These are phyloP conservation scores for Sextonia rubra DNA, from an alignment of 164 flowering plant genomes.

Conservation along the genomic window DNA sequence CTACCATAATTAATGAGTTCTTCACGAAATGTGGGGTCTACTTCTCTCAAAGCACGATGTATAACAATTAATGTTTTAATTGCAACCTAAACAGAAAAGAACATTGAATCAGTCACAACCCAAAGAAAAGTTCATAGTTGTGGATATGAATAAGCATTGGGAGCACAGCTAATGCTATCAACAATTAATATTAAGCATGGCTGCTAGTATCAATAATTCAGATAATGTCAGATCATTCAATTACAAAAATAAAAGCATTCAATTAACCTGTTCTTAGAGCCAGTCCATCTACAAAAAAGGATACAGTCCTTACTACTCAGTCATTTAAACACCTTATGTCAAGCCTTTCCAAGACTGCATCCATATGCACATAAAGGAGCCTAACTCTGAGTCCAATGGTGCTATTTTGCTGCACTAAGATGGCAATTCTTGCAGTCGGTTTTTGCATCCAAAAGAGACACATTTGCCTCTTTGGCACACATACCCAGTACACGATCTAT, in stretches of 20 bases:
- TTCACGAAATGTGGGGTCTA: constrained; percentile 89
- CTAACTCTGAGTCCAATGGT: not conserved
- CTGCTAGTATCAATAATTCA: constrained; percentile 4
- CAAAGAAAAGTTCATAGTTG: not conserved
- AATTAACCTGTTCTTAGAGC: not conserved
- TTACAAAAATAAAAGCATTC: not conserved
- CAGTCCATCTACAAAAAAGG: not conserved
- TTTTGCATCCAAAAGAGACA: too few relatives aligned
- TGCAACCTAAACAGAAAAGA: constrained; percentile 59
- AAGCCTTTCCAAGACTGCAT: not conserved
- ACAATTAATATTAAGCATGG: not conserved
- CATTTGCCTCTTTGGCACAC: too few relatives aligned
- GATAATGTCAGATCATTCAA: not conserved
- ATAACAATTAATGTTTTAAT: constrained; percentile 86
- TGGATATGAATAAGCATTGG: constrained; percentile 3
- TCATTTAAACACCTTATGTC: not conserved
- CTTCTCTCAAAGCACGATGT: constrained; percentile 97
- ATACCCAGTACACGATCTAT: too few relatives aligned
- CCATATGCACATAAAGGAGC: not conserved
- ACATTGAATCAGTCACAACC: constrained; percentile 7
- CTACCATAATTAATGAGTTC: constrained; percentile 85
- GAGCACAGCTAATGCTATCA: not conserved
- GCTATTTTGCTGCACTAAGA: not conserved
- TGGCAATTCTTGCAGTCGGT: not conserved
- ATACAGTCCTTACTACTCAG: not conserved